Conservation (phyloP, 1,284 basidiomycete species). For the Meripilus lineatus region DNA sequence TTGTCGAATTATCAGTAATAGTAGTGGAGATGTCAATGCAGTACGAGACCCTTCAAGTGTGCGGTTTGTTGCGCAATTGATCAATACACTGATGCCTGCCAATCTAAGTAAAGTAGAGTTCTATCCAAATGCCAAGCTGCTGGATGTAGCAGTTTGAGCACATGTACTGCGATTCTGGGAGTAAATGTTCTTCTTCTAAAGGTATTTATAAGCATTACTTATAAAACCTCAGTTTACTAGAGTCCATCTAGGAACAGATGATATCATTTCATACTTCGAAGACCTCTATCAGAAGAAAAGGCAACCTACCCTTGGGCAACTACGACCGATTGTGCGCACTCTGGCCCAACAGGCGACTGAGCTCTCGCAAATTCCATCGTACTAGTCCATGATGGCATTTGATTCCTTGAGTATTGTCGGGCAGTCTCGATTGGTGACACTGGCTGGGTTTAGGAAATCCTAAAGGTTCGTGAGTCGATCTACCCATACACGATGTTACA, state of each 20-base stretch:
- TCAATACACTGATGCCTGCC: not conserved
- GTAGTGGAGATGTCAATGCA: too few relatives aligned
- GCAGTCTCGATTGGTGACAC: conserved; percentile 10
- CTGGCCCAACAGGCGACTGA: too few relatives aligned
- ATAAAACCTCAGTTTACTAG: conserved; percentile 3
- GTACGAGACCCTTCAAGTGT: conserved; percentile 11
- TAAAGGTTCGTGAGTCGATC: conserved; percentile 7
- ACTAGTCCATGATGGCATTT: conserved; percentile 11
- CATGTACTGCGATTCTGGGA: conserved; percentile 8
- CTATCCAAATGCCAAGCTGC: conserved; percentile 4
- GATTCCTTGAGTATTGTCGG: conserved; percentile 11
- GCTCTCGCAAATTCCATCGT: conserved; percentile 9
- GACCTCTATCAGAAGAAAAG: not conserved
- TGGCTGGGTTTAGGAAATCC: conserved; percentile 8
- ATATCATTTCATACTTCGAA: conserved; percentile 6
- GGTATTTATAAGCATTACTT: not conserved
- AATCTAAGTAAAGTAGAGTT: conserved; percentile 13
- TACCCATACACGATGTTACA: not conserved
- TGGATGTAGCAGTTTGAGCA: conserved; percentile 6
- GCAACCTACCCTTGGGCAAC: not conserved
- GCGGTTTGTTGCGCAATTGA: conserved; percentile 5
- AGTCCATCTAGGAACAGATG: not conserved
- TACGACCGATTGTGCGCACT: not conserved
- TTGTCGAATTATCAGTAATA: conserved; percentile 2
- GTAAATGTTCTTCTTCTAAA: conserved; percentile 8